These are phyloP conservation scores for Aspergillus neotritici DNA, from an alignment of 2,329 filamentous ascomycete species.

Conservation along the genomic window DNA sequence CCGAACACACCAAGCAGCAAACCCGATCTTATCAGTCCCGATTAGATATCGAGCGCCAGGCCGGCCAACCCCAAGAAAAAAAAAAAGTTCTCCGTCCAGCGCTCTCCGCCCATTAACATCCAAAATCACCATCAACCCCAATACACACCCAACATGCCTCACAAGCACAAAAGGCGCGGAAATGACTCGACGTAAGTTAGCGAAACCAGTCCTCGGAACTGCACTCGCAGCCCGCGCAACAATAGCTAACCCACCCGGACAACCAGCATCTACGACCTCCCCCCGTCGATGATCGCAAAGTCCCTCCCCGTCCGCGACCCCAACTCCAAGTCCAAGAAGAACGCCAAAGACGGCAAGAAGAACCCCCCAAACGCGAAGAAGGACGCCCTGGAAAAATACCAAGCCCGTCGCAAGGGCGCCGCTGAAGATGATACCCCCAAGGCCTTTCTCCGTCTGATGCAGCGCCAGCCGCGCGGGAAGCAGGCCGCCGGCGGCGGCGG, in stretches of 20 bases:
- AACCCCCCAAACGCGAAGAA: constrained; percentile 45
- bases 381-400: constrained; percentile 8
- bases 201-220: not conserved
- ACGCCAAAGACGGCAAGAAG: constrained; percentile 36
- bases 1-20: too few species aligned
- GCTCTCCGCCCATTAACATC: not conserved
- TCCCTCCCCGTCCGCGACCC: constrained; percentile 52
- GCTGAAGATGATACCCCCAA: constrained; percentile 73
- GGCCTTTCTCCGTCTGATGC: constrained; percentile 81
- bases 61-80: constrained; percentile 1
- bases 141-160: constrained; percentile 57
- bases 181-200: constrained; percentile 32
- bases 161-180: constrained; percentile 69
- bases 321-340: constrained; percentile 34
- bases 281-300: constrained; percentile 55
- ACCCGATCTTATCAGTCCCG: constrained; percentile 2
- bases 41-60: constrained; percentile 2
- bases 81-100: constrained; percentile 5
- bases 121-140: constrained; percentile 7
- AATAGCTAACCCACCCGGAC: constrained; percentile 16
- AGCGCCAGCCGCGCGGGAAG: constrained; percentile 55
- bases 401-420: constrained; percentile 27
- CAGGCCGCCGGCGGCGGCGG: constrained; percentile 56
- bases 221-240: constrained; percentile 6
- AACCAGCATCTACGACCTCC: constrained; percentile 49